Evolutionary conservation across 2,329 filamentous ascomycete species (phyloP), one percentile per base, ranked within the genome.

Genomic region (Penicillium griseofulvum): DNA sequence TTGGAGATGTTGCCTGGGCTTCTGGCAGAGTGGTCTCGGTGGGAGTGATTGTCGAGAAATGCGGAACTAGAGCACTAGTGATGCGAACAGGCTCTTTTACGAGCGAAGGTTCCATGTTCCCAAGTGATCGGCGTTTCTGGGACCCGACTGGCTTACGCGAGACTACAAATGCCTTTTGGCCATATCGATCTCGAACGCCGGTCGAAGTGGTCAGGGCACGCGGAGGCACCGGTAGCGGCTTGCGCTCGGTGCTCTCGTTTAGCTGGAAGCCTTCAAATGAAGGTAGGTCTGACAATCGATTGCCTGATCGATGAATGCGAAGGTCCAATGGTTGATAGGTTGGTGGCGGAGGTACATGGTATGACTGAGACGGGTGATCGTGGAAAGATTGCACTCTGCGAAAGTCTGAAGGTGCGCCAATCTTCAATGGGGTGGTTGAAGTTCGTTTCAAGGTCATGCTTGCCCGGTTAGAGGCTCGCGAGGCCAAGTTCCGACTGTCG

Each of bases 291-390:
- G 78, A 76, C 14, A 80, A 63, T 54, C 70, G 68, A 61, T 78
- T 76, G 37, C 71, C 71, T n/a, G 74, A 70, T 49, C 70, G 63
- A 61, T 78, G 73, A 50, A 80, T 79, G 61, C 72, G 79, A 44
- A 80, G 67, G 63, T 80, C 72, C n/a, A 80, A 66, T 4, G 77
- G 77, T 33, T 71, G 65, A 59, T 74, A 79, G 14, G 60, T 57
- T 19, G 60, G 59, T 22, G 54, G 51, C 16, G 60, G 28, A 11
- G 53, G 52, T 17, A 55, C 39, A 26, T 62, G 55, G 47, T 61
- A 56, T 14, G 52, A 38, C 19, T 41, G 26, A 36, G 22, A 7
- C 28, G n/a, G 36, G 28, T 54, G 29, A 16, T 22, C 22, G 11
- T 65, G 64, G 38, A 62, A 62, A 2, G 61, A 62, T n/a, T 68